phyloP scores from a whole-genome alignment of 2,329 filamentous ascomycete species.

The Calonectria hongkongensis region DNA sequence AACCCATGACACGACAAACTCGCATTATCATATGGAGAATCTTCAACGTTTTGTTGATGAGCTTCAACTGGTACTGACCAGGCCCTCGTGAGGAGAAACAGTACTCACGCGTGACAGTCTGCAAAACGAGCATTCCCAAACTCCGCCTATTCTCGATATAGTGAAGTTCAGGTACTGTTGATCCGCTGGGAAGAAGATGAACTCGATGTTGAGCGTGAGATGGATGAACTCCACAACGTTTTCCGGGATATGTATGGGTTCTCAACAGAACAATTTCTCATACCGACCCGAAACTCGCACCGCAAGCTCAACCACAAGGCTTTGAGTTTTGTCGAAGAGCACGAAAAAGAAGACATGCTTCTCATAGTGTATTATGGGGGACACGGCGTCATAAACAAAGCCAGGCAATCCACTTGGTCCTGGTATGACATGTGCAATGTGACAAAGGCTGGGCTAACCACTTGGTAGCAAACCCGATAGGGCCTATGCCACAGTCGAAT shows the following conservation, averaged over 20 bases:
- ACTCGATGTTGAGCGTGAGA: conserved; percentile 51
- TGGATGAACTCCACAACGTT: conserved; percentile 49
- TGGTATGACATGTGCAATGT: conserved; percentile 43
- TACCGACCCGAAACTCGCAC: conserved; percentile 52
- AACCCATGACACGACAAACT: conserved; percentile 54
- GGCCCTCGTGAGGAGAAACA: not conserved
- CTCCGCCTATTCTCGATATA: conserved; percentile 53
- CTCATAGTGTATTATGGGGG: conserved; percentile 54
- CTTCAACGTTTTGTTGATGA: conserved; percentile 49
- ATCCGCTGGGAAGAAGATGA: conserved; percentile 55
- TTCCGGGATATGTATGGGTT: conserved; percentile 50
- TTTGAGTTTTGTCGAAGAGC: conserved; percentile 51
- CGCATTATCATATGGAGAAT: conserved; percentile 53
- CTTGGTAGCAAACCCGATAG: conserved; percentile 49
- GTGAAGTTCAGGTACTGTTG: conserved; percentile 52
- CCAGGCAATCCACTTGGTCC: conserved; percentile 53
- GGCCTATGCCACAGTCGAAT: conserved; percentile 53
- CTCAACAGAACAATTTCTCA: conserved; percentile 49
- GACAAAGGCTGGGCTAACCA: conserved; percentile 30
- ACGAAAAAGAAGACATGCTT: conserved; percentile 54
- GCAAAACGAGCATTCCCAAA: conserved; percentile 53
- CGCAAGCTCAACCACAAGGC: conserved; percentile 52
- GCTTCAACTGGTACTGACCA: conserved; percentile 46
- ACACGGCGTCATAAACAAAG: conserved; percentile 53
- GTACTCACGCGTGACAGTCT: conserved; percentile 44